Conservation (phyloP, 2,329 filamentous ascomycete species). For the Diaporthe vexans region DNA sequence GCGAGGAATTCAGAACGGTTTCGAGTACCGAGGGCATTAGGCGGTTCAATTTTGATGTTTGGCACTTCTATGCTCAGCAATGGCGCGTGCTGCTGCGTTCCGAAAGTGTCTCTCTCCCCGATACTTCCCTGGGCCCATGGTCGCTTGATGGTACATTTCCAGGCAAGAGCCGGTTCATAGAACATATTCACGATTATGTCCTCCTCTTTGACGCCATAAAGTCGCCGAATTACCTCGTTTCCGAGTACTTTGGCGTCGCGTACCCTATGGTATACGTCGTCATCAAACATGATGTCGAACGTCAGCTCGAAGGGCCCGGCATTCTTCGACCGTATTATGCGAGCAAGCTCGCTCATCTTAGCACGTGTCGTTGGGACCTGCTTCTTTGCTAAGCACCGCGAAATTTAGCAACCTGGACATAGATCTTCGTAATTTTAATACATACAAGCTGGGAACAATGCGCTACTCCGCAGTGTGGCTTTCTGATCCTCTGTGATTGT, state of each 20-base stretch:
- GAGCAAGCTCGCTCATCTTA: constrained; percentile 48
- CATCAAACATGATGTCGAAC: constrained; percentile 64
- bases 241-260: constrained; percentile 43
- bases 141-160: constrained; percentile 21
- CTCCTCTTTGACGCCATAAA: background rate
- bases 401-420: background rate
- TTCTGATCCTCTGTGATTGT: background rate
- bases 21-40: background rate
- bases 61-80: background rate
- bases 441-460: background rate
- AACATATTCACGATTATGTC: constrained; percentile 8
- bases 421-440: background rate
- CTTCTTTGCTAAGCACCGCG: background rate
- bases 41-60: background rate
- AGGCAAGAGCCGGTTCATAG: constrained; percentile 7
- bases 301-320: constrained; percentile 66
- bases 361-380: background rate
- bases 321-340: constrained; percentile 64
- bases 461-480: background rate
- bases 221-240: background rate
- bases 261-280: constrained; percentile 52
- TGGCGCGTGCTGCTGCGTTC: constrained; percentile 6
- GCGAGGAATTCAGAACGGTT: too few species aligned
- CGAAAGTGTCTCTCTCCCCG: constrained; percentile 4
- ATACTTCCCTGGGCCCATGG: constrained; percentile 9